Evolutionary conservation across 306 rosid species (phyloP).

Genomic region (Prunus salicina): DNA sequence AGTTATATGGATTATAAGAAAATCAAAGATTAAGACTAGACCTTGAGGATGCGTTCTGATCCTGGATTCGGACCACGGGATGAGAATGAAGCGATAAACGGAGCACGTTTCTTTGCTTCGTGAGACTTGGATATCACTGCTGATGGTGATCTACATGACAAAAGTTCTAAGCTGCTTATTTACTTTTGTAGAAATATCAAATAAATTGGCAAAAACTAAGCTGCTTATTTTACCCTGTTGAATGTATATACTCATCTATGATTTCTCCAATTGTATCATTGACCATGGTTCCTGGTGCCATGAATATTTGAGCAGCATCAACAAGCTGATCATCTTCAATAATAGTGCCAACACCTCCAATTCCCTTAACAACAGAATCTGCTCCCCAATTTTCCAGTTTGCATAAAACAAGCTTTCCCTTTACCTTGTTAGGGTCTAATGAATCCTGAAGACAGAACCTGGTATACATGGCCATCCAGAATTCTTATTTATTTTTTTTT

Average conservation of each 20-base stretch:
- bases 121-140: slow-evolving; percentile 62
- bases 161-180: neutral
- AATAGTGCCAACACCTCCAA: slow-evolving; percentile 72
- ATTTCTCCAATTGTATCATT: slow-evolving; percentile 37
- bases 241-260: slow-evolving; percentile 47
- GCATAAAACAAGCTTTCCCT: slow-evolving; percentile 68
- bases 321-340: slow-evolving; percentile 41
- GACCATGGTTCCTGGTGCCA: slow-evolving; percentile 71
- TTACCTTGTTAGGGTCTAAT: slow-evolving; percentile 59
- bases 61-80: slow-evolving; percentile 81
- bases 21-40: slow-evolving; percentile 5
- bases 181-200: too few relatives aligned
- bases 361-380: slow-evolving; percentile 56
- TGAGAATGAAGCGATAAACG: slow-evolving; percentile 79
- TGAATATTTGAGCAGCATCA: slow-evolving; percentile 62
- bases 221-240: slow-evolving; percentile 47
- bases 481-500: neutral
- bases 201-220: too few relatives aligned
- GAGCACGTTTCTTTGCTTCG: slow-evolving; percentile 46
- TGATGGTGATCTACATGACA: slow-evolving; percentile 51
- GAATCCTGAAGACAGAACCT: slow-evolving; percentile 36
- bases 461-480: neutral
- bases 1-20: neutral
- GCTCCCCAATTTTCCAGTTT: slow-evolving; percentile 37
- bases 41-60: slow-evolving; percentile 68